phyloP scores from a whole-genome alignment of 202 grass and related monocot genomes.

The Carex arenaria region DNA sequence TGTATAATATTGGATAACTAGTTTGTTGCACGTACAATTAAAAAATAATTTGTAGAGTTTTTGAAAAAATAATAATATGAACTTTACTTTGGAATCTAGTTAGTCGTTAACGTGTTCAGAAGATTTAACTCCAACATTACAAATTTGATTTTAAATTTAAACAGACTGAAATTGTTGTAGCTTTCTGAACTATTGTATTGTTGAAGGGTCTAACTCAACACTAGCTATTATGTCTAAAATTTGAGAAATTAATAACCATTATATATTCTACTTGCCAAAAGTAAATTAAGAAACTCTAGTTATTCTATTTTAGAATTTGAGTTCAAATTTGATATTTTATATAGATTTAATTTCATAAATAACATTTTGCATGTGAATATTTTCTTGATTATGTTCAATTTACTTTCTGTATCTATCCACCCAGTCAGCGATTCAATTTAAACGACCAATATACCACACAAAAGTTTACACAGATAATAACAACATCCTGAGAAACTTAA shows the following conservation, averaged over 20 bases:
- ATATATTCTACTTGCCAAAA: neutral
- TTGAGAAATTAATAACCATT: neutral
- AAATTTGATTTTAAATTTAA: neutral
- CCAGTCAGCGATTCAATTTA: too few relatives aligned
- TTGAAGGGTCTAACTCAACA: neutral
- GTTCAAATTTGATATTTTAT: neutral
- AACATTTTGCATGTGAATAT: neutral
- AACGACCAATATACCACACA: neutral
- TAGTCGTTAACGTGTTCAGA: too few relatives aligned
- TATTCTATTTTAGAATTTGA: neutral
- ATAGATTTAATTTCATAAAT: neutral
- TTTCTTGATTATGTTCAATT: neutral
- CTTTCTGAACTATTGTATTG: neutral
- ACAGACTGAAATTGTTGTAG: neutral
- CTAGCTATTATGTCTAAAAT: neutral
- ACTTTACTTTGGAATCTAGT: too few relatives aligned
- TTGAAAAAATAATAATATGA: too few relatives aligned
- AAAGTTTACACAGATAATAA: neutral
- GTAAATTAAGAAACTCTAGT: neutral
- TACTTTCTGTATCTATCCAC: too few relatives aligned
- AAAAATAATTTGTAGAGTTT: too few relatives aligned
- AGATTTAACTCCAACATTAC: neutral
- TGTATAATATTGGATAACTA: too few relatives aligned
- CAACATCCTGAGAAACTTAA: neutral
- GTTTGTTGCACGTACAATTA: too few relatives aligned